phyloP scores from a whole-genome alignment of 2,329 filamentous ascomycete genomes.

The Coniochaeta sp. region DNA sequence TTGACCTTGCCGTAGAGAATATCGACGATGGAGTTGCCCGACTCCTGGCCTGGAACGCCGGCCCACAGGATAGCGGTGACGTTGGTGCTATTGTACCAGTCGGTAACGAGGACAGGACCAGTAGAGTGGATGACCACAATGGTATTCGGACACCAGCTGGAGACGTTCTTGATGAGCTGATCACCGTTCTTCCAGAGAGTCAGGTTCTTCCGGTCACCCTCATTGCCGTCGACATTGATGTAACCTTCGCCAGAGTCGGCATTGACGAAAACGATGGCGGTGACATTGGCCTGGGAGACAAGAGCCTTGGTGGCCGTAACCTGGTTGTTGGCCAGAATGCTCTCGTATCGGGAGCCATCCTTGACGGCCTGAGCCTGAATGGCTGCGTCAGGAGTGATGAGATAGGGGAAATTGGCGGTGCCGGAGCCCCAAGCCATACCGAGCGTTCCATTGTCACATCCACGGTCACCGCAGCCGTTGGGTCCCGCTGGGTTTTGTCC shows the following conservation, averaged over 20 bases:
- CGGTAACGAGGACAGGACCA: constrained; percentile 68
- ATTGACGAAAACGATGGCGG: constrained; percentile 84
- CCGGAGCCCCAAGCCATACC: constrained; percentile 78
- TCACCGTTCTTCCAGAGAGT: constrained; percentile 84
- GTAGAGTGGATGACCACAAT: constrained; percentile 86
- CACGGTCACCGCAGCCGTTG: constrained; percentile 69
- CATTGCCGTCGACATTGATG: constrained; percentile 74
- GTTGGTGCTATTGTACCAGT: constrained; percentile 70
- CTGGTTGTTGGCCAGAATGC: constrained; percentile 58
- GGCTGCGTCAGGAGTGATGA: constrained; percentile 66
- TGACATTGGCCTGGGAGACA: constrained; percentile 53
- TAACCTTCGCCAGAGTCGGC: constrained; percentile 81
- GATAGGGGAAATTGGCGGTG: constrained; percentile 65
- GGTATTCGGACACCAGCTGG: constrained; percentile 74
- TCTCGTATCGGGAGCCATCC: constrained; percentile 54
- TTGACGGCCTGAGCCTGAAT: constrained; percentile 55
- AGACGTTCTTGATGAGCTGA: constrained; percentile 71
- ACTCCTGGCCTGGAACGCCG: constrained; percentile 75
- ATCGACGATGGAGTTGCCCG: constrained; percentile 70
- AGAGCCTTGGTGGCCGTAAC: constrained; percentile 54
- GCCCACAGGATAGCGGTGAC: constrained; percentile 80
- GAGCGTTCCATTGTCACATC: constrained; percentile 52
- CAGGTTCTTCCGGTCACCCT: constrained; percentile 85
- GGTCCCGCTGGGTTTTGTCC: constrained; percentile 66
- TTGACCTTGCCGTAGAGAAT: constrained; percentile 78